A percentile compares a stretch with the other conserved stretches of the same genome.
These are phyloP conservation scores for Colletotrichum musicola DNA, from an alignment of 2,329 filamentous ascomycete species.

Conservation along the genomic window DNA sequence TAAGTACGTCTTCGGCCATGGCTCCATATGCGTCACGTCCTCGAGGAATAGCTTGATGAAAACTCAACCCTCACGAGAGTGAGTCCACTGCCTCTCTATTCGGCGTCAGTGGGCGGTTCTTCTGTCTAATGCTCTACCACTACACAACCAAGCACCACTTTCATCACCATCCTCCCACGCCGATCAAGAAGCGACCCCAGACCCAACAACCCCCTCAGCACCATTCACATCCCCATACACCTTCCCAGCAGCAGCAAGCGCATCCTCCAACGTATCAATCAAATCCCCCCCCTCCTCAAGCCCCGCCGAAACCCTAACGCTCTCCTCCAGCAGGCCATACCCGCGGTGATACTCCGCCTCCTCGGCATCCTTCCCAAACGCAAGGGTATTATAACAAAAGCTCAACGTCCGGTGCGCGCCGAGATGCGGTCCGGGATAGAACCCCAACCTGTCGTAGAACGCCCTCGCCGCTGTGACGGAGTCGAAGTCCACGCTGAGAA, in stretches of 20 bases:
- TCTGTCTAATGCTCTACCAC: too few species aligned
- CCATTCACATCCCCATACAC: conserved; percentile 54
- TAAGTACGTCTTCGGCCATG: too few species aligned
- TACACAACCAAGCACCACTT: too few species aligned
- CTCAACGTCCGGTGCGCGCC: conserved; percentile 65
- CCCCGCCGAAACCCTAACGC: conserved; percentile 61
- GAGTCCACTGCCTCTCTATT: too few species aligned
- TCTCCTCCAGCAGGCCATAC: conserved; percentile 54
- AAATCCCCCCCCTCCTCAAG: conserved; percentile 59
- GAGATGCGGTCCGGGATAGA: conserved; percentile 66
- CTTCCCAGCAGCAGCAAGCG: conserved; percentile 54
- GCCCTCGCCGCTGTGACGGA: conserved; percentile 53
- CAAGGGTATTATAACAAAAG: conserved; percentile 60
- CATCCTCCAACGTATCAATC: conserved; percentile 53
- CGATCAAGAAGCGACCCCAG: too few species aligned
- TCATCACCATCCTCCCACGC: too few species aligned
- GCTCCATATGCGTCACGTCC: too few species aligned
- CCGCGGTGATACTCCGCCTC: conserved; percentile 52
- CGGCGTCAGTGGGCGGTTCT: too few species aligned
- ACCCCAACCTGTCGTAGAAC: conserved; percentile 63
- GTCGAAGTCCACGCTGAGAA: conserved; percentile 65
- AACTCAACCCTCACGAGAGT: too few species aligned
- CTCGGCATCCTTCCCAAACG: conserved; percentile 55
- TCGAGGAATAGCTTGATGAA: too few species aligned
- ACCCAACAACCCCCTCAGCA: too few species aligned